phyloP scores from a whole-genome alignment of 495 filamentous ascomycete genomes.

The Rusavskia elegans region DNA sequence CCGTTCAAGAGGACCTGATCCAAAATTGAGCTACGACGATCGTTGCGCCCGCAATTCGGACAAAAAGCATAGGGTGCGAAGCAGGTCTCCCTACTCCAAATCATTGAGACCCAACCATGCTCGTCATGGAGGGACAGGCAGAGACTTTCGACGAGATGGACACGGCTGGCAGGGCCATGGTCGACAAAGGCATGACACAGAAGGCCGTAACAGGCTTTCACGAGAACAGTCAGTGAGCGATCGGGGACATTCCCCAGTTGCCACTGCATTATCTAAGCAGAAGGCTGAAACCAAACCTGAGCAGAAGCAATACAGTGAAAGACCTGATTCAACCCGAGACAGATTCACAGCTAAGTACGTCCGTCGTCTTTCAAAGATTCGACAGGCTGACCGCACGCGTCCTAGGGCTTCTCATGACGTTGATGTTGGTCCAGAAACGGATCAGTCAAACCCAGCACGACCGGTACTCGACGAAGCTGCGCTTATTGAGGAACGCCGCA shows the following conservation, averaged over 20 bases:
- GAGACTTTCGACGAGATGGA: not conserved
- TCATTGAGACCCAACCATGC: not conserved
- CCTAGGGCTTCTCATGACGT: constrained; percentile 1
- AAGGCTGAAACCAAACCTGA: constrained; percentile 52
- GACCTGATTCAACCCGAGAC: constrained; percentile 6
- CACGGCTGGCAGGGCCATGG: not conserved
- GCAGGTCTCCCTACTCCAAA: constrained; percentile 37
- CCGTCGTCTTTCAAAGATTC: not conserved
- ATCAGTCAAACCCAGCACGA: constrained; percentile 27
- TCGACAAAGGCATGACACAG: constrained; percentile 4
- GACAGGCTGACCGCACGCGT: not conserved
- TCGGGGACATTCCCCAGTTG: constrained; percentile 37
- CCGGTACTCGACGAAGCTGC: constrained; percentile 51
- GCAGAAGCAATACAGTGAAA: constrained; percentile 33
- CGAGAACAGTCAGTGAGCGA: constrained; percentile 54
- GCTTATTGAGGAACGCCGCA: constrained; percentile 72
- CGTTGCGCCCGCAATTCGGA: constrained; percentile 21
- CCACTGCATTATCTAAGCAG: constrained; percentile 38
- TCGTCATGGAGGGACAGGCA: not conserved
- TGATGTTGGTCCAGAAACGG: constrained; percentile 6
- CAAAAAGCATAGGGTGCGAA: constrained; percentile 52
- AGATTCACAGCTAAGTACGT: constrained; percentile 28
- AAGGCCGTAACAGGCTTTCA: constrained; percentile 21
- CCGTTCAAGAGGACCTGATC: constrained; percentile 33
- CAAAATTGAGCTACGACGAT: constrained; percentile 36